Evolutionary conservation across 2,329 filamentous ascomycete species (phyloP), one percentile per base, ranked within the genome.

Genomic region (Scytalidium lignicola): DNA sequence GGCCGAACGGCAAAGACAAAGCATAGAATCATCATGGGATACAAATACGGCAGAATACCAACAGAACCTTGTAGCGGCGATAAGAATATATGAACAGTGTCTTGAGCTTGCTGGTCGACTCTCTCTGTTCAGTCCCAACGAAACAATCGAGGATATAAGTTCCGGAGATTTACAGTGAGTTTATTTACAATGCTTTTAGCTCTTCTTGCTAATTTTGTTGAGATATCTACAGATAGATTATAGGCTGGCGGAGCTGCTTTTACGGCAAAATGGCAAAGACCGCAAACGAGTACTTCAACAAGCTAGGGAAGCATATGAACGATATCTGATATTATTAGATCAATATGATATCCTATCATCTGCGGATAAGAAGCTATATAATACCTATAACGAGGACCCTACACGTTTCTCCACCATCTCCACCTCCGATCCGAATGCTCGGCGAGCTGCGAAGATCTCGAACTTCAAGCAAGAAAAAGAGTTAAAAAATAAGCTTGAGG

Each of bases 101-200:
- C 74, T 86, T 51, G 73, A 80, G 51, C 79, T 88, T 49, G 81
- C 88, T 55, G 74, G 81, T 56, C 76, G 82, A 51, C 74, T 93
- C 21, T 85, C 88, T 0, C 74, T 99, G 47, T 97, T 97, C 77
- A 96, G 90, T 58, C 76, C 83, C 29, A 99, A 99, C 68, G 93
- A 99, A 68, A 79, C 80, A 1, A 69, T 92, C 37, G 93, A 99
- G 53, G 93, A 99, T 70, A 73, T 96, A 26, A 75, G 88, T 13
- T 95, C 92, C 1, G 76, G 79, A n/a, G 85, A 95, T 62, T 71
- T 99, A 26, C 89, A 90, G 70, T 95, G 73, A 51, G 68, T 58
- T 43, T 26, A 2, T 29, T 32, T 7, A 26, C 29, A 23, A 41
- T 39, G 9, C 22, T 32, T 18, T 13, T 19, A 44, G 21, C 20